These are phyloP conservation scores for Rehmannia glutinosa DNA, from an alignment of 257 asterid species.

Conservation along the genomic window DNA sequence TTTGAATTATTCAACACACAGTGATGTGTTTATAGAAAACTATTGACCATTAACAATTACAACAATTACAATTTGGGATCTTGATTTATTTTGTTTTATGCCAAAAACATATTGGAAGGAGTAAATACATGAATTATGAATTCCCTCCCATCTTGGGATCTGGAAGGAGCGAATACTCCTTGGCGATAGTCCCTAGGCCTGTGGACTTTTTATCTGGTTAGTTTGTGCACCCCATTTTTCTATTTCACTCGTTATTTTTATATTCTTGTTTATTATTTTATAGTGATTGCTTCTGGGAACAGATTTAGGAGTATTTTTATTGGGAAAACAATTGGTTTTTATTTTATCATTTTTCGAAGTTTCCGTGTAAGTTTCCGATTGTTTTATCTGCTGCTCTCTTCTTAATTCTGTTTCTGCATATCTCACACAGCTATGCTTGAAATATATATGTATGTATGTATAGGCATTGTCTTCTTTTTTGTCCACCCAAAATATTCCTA, in stretches of 20 bases:
- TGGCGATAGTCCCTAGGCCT: background rate
- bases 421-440: no score
- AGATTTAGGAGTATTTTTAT: background rate
- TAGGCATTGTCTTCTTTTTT: no score
- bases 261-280: background rate
- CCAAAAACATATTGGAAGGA: no score
- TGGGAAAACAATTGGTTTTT: background rate
- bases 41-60: background rate
- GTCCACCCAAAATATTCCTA: no score
- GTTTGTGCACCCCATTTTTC: background rate
- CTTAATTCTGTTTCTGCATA: background rate
- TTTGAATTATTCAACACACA: background rate
- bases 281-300: background rate
- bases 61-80: no score
- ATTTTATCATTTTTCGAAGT: background rate
- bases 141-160: no score
- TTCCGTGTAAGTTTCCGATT: background rate
- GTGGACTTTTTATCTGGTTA: slow-evolving; percentile 7
- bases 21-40: background rate
- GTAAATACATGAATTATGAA: no score
- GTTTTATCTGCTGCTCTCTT: no score
- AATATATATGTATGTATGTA: background rate
- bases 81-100: no score
- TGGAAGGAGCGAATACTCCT: background rate
- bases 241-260: background rate